Percentiles rank a stretch among this genome's conserved stretches.
These are phyloP conservation scores for Cytospora schulzeri DNA, from an alignment of 2,329 filamentous ascomycete genomes.

Conservation along the genomic window DNA sequence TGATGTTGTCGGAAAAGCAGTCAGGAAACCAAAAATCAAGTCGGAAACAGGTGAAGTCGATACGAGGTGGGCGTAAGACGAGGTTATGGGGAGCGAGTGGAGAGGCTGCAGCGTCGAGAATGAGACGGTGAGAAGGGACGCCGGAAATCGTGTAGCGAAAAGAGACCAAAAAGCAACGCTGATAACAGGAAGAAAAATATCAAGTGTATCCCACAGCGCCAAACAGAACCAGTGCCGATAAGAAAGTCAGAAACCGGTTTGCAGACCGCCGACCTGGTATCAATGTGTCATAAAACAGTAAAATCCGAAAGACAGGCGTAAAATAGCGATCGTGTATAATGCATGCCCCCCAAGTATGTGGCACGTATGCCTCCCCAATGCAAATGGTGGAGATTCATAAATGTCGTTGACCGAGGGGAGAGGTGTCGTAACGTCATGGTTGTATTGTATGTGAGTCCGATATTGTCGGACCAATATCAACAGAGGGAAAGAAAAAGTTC, in stretches of 20 bases:
- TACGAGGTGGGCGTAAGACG: neutral
- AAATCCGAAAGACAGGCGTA: conserved; percentile 4
- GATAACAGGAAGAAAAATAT: neutral
- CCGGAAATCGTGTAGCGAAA: neutral
- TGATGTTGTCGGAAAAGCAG: conserved; percentile 2
- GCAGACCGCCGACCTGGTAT: conserved; percentile 28
- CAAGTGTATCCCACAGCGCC: conserved; percentile 17
- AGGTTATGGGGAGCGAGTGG: conserved; percentile 8
- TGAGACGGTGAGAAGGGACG: neutral
- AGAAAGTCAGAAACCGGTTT: conserved; percentile 8
- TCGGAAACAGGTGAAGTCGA: neutral
- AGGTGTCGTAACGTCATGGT: conserved; percentile 23
- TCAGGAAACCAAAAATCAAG: neutral
- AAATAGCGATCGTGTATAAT: conserved; percentile 20
- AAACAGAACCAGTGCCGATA: neutral
- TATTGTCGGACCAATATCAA: conserved; percentile 8
- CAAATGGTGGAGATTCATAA: conserved; percentile 11
- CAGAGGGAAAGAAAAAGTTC: neutral
- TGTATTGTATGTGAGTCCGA: conserved; percentile 5
- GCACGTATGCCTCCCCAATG: conserved; percentile 16
- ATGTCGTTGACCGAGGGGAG: conserved; percentile 13
- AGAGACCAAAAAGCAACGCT: conserved; percentile 6
- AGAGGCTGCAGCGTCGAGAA: neutral
- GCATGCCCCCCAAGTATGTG: conserved; percentile 7
- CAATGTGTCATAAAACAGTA: conserved; percentile 21